phyloP scores from a whole-genome alignment of 192 early-diverging fungal species.

The Funneliformis mosseae region DNA sequence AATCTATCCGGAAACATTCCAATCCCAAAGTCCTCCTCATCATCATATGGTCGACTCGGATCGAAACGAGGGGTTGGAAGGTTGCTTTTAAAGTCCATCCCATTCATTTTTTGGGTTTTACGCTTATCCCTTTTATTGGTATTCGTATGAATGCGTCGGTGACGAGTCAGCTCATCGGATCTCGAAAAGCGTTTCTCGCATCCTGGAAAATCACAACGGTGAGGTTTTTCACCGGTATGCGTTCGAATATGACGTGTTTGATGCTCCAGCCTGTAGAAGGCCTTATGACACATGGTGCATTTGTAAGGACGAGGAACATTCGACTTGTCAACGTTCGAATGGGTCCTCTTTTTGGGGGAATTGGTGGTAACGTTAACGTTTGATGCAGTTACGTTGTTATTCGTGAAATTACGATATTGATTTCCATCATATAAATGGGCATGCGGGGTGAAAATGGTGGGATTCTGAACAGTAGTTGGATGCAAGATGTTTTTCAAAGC shows the following conservation, averaged over 20 bases:
- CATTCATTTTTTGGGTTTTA: slow-evolving; percentile 1
- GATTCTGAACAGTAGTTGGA: background rate
- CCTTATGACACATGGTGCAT: slow-evolving; percentile 73
- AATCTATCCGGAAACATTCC: background rate
- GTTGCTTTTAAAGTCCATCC: slow-evolving; percentile 28
- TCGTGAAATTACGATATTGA: background rate
- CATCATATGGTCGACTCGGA: background rate
- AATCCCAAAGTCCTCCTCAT: background rate
- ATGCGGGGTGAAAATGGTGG: background rate
- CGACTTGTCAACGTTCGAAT: slow-evolving; percentile 8
- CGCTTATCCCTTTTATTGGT: slow-evolving; percentile 50
- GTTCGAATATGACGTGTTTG: slow-evolving; percentile 81
- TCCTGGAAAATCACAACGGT: slow-evolving; percentile 72
- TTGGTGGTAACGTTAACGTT: background rate
- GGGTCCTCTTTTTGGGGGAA: background rate
- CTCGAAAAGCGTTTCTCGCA: slow-evolving; percentile 82
- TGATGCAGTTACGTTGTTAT: background rate
- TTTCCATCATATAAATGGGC: background rate
- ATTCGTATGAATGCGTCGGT: slow-evolving; percentile 63
- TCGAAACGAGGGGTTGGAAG: background rate
- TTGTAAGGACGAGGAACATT: slow-evolving; percentile 63
- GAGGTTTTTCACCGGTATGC: slow-evolving; percentile 86
- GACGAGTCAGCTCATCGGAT: slow-evolving; percentile 78
- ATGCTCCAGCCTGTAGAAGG: slow-evolving; percentile 77
- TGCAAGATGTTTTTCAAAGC: background rate